Evolutionary conservation across 805 yeast species (phyloP).

Genomic region (Wickerhamiella vanderwaltii): DNA sequence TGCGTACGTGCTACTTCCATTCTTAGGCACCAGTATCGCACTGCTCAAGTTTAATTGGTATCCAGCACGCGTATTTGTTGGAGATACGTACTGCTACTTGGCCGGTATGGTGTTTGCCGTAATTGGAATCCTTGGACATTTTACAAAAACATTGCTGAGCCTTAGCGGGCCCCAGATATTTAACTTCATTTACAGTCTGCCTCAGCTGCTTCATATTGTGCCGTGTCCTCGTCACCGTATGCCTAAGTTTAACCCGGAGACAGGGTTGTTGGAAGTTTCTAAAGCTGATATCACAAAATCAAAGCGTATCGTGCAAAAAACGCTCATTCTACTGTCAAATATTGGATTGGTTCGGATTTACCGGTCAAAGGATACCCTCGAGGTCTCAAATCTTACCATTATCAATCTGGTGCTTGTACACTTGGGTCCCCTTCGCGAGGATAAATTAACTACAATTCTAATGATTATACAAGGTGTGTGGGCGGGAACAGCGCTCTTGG

Average conservation of each 20-base stretch:
- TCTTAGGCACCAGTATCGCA: slow-evolving; percentile 71
- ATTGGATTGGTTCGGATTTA: slow-evolving; percentile 40
- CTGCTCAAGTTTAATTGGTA: slow-evolving; percentile 71
- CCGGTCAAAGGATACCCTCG: slow-evolving; percentile 24
- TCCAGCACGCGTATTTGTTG: slow-evolving; percentile 91
- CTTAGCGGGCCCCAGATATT: slow-evolving; percentile 84
- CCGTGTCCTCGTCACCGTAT: slow-evolving; percentile 94
- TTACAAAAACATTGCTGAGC: slow-evolving; percentile 78
- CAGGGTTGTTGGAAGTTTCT: slow-evolving; percentile 70
- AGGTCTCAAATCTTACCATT: slow-evolving; percentile 72
- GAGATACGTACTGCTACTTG: slow-evolving; percentile 95
- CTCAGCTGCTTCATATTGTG: slow-evolving; percentile 74
- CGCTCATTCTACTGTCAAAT: slow-evolving; percentile 37
- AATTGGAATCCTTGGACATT: slow-evolving; percentile 91
- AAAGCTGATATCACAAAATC: slow-evolving; percentile 26
- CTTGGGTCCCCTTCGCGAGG: slow-evolving; percentile 88
- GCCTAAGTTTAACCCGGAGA: slow-evolving; percentile 58
- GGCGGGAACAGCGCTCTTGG: slow-evolving; percentile 54
- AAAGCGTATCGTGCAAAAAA: slow-evolving; percentile 13
- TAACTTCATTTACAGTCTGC: slow-evolving; percentile 82
- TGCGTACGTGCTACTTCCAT: slow-evolving; percentile 67
- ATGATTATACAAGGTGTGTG: slow-evolving; percentile 48
- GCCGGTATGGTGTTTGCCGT: slow-evolving; percentile 99
- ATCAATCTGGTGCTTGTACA: slow-evolving; percentile 73
- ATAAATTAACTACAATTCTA: slow-evolving; percentile 49